Conservation (phyloP, 352 stramenopile genomes). For the Phytopythium cucurbitacearum region DNA sequence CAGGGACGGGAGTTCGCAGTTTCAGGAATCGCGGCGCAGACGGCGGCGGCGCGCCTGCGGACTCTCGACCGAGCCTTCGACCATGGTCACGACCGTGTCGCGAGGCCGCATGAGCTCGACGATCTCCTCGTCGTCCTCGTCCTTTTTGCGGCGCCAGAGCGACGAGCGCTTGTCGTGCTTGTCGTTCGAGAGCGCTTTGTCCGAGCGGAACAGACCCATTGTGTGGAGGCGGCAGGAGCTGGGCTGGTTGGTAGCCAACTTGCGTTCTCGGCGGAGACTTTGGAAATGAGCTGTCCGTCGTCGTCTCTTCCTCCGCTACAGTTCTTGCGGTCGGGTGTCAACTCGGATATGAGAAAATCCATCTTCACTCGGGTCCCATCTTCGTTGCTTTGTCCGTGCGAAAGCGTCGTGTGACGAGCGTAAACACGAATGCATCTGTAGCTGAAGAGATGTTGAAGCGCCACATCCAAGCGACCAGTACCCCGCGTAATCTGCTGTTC, state of each 20-base stretch:
- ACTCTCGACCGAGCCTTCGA: slow-evolving; percentile 15
- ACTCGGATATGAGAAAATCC: no score
- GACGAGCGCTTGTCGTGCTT: slow-evolving; percentile 14
- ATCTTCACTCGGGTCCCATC: no score
- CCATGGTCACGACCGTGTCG: slow-evolving; percentile 33
- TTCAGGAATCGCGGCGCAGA: no score
- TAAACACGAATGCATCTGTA: no score
- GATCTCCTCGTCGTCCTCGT: slow-evolving; percentile 9
- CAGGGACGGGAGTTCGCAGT: no score
- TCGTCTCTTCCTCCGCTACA: no score
- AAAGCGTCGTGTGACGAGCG: no score
- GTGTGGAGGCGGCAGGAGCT: neutral
- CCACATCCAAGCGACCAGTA: no score
- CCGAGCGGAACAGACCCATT: slow-evolving; percentile 34
- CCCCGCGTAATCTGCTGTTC: no score
- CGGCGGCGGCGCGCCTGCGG: slow-evolving; percentile 15
- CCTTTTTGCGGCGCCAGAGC: slow-evolving; percentile 12
- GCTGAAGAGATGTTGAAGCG: no score
- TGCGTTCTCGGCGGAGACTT: slow-evolving; percentile 11
- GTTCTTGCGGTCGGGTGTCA: no score
- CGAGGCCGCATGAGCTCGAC: slow-evolving; percentile 31
- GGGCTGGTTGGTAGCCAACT: slow-evolving; percentile 3
- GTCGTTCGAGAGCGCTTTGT: slow-evolving; percentile 13
- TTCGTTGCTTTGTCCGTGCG: no score
- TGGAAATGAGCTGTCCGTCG: slow-evolving; percentile 10